These are phyloP conservation scores for Primulina eburnea DNA, from an alignment of 257 asterid genomes.

Conservation along the genomic window DNA sequence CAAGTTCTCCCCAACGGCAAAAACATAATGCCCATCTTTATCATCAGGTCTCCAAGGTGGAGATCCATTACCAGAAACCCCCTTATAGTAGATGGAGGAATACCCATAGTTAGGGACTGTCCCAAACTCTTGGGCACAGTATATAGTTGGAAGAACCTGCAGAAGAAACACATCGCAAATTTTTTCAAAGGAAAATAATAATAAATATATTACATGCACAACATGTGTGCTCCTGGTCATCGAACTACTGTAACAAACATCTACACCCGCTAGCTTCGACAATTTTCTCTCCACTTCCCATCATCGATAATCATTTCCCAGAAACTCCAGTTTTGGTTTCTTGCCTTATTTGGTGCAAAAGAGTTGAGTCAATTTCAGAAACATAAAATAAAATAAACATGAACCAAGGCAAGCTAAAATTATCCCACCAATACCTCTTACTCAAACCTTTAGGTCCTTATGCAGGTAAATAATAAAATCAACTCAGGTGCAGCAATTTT, in stretches of 20 bases:
- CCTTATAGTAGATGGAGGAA: conserved; percentile 76
- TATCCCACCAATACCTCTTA: neutral
- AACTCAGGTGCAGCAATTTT: neutral
- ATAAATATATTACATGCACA: neutral
- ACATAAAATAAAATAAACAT: neutral
- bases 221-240: neutral
- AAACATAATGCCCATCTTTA: conserved; percentile 81
- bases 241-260: neutral
- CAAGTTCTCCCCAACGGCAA: conserved; percentile 72
- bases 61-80: conserved; percentile 63
- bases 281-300: neutral
- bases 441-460: neutral
- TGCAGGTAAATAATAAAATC: neutral
- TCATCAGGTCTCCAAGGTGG: conserved; percentile 89
- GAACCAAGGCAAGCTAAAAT: neutral
- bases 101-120: conserved; percentile 55
- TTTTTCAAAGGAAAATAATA: conserved; percentile 20
- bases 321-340: neutral
- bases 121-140: conserved; percentile 64
- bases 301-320: conserved; percentile 3
- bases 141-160: conserved; percentile 69
- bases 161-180: conserved; percentile 32
- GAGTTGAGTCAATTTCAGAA: neutral
- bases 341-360: conserved; percentile 3
- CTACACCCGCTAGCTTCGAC: conserved; percentile 13